These are phyloP conservation scores for Trichoderma oligosporum DNA, from an alignment of 2,329 filamentous ascomycete genomes.

Conservation along the genomic window DNA sequence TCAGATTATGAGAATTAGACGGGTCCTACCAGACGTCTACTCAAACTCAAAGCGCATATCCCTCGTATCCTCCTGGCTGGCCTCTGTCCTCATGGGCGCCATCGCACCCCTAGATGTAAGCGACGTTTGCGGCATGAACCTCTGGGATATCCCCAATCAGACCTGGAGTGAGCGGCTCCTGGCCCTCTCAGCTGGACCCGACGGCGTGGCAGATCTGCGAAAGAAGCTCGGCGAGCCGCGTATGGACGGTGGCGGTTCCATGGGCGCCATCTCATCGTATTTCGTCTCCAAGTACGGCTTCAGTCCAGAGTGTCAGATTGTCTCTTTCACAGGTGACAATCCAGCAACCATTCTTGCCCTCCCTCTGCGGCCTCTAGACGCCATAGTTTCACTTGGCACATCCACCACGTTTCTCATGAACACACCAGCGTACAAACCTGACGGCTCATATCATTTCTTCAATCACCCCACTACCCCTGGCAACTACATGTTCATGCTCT, in stretches of 20 bases:
- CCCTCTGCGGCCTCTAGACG: slow-evolving; percentile 80
- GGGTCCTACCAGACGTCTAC: slow-evolving; percentile 78
- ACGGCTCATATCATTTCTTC: slow-evolving; percentile 94
- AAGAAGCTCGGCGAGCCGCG: slow-evolving; percentile 76
- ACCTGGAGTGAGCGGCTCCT: slow-evolving; percentile 73
- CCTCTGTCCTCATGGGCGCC: slow-evolving; percentile 79
- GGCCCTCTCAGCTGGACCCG: slow-evolving; percentile 65
- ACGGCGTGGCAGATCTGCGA: slow-evolving; percentile 59
- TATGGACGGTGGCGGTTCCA: slow-evolving; percentile 72
- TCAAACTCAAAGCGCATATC: slow-evolving; percentile 78
- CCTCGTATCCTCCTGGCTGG: slow-evolving; percentile 91
- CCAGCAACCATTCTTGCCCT: slow-evolving; percentile 90
- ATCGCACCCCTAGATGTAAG: slow-evolving; percentile 89
- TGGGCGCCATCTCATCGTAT: slow-evolving; percentile 74
- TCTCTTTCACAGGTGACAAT: slow-evolving; percentile 93
- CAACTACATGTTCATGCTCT: slow-evolving; percentile 99
- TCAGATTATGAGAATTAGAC: slow-evolving; percentile 85
- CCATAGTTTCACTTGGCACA: slow-evolving; percentile 91
- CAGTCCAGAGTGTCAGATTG: slow-evolving; percentile 66
- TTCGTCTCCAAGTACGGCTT: slow-evolving; percentile 79
- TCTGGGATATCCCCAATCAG: slow-evolving; percentile 81
- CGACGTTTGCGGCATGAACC: slow-evolving; percentile 94
- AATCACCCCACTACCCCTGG: slow-evolving; percentile 89
- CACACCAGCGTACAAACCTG: slow-evolving; percentile 83
- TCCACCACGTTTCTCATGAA: slow-evolving; percentile 98